Conservation (phyloP, 2,329 filamentous ascomycete species). For the Fusarium setosum region DNA sequence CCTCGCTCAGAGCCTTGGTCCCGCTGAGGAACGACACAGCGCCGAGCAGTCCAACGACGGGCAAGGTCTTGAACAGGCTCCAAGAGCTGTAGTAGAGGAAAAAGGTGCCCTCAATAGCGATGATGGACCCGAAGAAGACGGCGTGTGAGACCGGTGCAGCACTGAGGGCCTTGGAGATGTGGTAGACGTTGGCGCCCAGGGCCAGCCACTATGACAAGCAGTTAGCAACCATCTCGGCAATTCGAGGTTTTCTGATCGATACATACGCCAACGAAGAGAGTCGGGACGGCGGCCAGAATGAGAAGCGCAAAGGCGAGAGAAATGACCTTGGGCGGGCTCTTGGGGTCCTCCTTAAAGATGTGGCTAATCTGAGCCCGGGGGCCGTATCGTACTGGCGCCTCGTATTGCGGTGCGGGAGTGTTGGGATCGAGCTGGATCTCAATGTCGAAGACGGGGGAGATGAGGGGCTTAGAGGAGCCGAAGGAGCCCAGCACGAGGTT, state of each 20-base stretch:
- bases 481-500: constrained; percentile 89
- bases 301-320: constrained; percentile 81
- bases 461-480: constrained; percentile 76
- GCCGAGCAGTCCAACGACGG: constrained; percentile 75
- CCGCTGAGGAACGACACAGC: constrained; percentile 85
- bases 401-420: constrained; percentile 67
- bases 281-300: constrained; percentile 79
- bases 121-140: constrained; percentile 86
- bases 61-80: constrained; percentile 91
- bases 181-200: constrained; percentile 85
- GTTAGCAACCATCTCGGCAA: constrained; percentile 34
- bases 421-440: constrained; percentile 72
- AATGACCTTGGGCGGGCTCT: constrained; percentile 83
- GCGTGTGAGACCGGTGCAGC: constrained; percentile 83
- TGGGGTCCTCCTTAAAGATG: constrained; percentile 84
- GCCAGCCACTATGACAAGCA: constrained; percentile 73
- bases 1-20: constrained; percentile 89
- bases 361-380: constrained; percentile 89
- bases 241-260: too few relatives aligned
- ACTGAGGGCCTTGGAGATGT: constrained; percentile 79
- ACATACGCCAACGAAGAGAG: constrained; percentile 77
- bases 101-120: constrained; percentile 91
- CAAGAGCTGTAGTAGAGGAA: constrained; percentile 93
- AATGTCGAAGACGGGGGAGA: constrained; percentile 79
- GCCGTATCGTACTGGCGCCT: constrained; percentile 83